Evolutionary conservation across 202 grass and related monocot genomes (phyloP).

Genomic region (Hordeum pubiflorum): DNA sequence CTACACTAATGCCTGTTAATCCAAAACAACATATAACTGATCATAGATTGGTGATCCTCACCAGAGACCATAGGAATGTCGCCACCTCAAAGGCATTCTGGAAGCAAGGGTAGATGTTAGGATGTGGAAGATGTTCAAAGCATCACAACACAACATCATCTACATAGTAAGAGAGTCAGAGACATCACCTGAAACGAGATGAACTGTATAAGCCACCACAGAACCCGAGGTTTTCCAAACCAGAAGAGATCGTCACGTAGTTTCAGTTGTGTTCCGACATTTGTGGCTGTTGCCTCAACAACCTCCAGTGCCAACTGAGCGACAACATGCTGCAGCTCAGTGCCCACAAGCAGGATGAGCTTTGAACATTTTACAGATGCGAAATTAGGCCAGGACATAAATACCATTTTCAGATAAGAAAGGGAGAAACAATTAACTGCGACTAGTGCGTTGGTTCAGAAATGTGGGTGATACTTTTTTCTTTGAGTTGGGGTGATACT

Average conservation of each 20-base stretch:
- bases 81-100: slow-evolving; percentile 99
- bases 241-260: slow-evolving; percentile 89
- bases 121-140: background rate
- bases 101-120: slow-evolving; percentile 24
- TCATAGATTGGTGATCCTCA: slow-evolving; percentile 34
- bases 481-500: slow-evolving; percentile 26
- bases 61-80: slow-evolving; percentile 91
- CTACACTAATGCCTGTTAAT: background rate
- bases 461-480: slow-evolving; percentile 25
- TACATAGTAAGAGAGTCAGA: background rate
- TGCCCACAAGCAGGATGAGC: slow-evolving; percentile 83
- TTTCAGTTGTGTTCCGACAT: slow-evolving; percentile 75
- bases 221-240: slow-evolving; percentile 85
- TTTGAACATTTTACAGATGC: slow-evolving; percentile 8
- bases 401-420: slow-evolving; percentile 12
- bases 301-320: slow-evolving; percentile 80
- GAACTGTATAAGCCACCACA: slow-evolving; percentile 98
- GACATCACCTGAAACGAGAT: slow-evolving; percentile 88
- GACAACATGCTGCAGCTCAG: slow-evolving; percentile 77
- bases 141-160: slow-evolving; percentile 6
- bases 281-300: slow-evolving; percentile 57
- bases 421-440: background rate
- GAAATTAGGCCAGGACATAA: slow-evolving; percentile 19
- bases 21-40: background rate
- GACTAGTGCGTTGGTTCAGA: background rate